These are phyloP conservation scores for Auriculariales sp. DNA, from an alignment of 768 basidiomycete species.

Conservation along the genomic window DNA sequence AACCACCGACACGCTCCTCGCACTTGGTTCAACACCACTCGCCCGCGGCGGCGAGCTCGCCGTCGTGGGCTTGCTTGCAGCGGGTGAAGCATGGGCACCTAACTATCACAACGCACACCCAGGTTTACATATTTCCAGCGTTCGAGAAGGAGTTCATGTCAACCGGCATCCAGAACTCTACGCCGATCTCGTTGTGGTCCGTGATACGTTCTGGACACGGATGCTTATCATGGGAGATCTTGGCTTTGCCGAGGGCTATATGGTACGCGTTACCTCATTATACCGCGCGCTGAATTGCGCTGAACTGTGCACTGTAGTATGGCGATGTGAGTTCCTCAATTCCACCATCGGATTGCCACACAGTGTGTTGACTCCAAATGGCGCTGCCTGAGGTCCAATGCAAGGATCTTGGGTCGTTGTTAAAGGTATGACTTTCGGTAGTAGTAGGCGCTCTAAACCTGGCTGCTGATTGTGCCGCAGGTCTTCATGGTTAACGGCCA, in stretches of 20 bases:
- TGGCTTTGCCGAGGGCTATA: slow-evolving; percentile 64
- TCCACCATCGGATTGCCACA: neutral
- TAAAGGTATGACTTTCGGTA: slow-evolving; percentile 38
- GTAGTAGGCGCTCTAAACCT: neutral
- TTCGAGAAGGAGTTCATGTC: slow-evolving; percentile 7
- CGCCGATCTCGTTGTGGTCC: slow-evolving; percentile 40
- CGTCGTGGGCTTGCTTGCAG: slow-evolving; percentile 18
- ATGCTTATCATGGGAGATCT: slow-evolving; percentile 50
- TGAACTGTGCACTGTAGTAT: no score
- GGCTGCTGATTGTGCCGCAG: slow-evolving; percentile 18
- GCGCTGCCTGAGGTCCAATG: slow-evolving; percentile 34
- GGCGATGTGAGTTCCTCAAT: slow-evolving; percentile 27
- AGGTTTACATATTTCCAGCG: slow-evolving; percentile 31
- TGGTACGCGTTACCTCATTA: no score
- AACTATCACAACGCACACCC: slow-evolving; percentile 27
- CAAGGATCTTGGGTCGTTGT: slow-evolving; percentile 46
- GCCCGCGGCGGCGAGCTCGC: slow-evolving; percentile 29
- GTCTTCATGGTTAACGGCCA: slow-evolving; percentile 47
- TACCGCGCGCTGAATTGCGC: no score
- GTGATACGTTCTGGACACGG: slow-evolving; percentile 54
- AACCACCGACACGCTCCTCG: slow-evolving; percentile 25
- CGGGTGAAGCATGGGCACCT: slow-evolving; percentile 35
- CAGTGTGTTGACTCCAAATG: neutral
- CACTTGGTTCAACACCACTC: slow-evolving; percentile 28
- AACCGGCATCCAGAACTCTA: slow-evolving; percentile 10